Evolutionary conservation across 2,329 filamentous ascomycete species (phyloP).

Genomic region (Stagonosporopsis chrysanthemi): DNA sequence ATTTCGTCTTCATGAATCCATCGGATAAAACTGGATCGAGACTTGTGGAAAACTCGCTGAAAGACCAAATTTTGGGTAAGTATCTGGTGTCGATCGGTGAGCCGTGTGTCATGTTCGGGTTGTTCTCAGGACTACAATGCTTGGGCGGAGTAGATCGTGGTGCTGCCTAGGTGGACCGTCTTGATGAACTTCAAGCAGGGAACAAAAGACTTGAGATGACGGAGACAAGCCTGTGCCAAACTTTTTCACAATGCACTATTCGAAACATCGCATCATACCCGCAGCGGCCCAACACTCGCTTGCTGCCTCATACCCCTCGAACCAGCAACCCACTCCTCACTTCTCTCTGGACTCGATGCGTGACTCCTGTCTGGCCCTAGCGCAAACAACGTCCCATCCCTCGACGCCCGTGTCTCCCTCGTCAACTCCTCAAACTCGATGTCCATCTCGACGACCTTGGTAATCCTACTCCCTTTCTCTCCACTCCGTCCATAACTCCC

Average conservation of each 20-base stretch:
- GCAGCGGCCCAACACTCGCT: constrained; percentile 3
- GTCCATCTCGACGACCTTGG: constrained; percentile 13
- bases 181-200: too few relatives aligned
- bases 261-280: background rate
- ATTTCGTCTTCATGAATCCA: too few relatives aligned
- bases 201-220: background rate
- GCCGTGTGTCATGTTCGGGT: too few relatives aligned
- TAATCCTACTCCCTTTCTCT: constrained; percentile 9
- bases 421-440: constrained; percentile 23
- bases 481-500: constrained; percentile 1
- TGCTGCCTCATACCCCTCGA: background rate
- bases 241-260: background rate
- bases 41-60: too few relatives aligned
- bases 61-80: too few relatives aligned
- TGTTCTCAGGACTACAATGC: too few relatives aligned
- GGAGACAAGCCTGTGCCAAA: background rate
- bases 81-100: too few relatives aligned
- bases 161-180: too few relatives aligned
- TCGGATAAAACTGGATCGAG: too few relatives aligned
- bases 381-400: background rate
- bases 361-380: background rate
- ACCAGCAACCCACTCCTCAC: constrained; percentile 1
- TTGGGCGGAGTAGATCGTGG: too few relatives aligned
- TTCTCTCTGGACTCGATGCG: background rate
- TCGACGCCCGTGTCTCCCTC: constrained; percentile 7